Conservation (phyloP, 1,139 yeast species). For the Pneumocystis wakefieldiae region DNA sequence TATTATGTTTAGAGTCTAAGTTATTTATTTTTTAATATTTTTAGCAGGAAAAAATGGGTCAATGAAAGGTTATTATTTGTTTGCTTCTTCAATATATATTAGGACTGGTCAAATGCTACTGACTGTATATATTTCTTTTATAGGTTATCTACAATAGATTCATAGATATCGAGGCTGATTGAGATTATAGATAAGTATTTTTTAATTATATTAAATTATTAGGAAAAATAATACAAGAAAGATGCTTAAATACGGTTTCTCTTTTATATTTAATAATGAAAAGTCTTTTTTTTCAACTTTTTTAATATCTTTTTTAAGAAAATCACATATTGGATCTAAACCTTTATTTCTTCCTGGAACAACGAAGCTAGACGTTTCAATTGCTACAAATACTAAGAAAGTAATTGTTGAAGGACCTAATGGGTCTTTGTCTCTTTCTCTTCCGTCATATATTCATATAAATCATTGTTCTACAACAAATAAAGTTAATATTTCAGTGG, state of each 20-base stretch:
- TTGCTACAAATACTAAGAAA: not conserved
- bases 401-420: not conserved
- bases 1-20: no score
- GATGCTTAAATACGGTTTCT: not conserved
- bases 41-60: no score
- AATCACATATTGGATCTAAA: not conserved
- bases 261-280: not conserved
- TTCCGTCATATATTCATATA: not conserved
- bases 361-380: not conserved
- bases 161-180: no score
- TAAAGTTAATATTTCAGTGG: constrained; percentile 26
- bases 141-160: no score
- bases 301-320: not conserved
- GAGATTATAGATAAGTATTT: no score
- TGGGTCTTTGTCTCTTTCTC: not conserved
- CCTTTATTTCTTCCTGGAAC: not conserved
- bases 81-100: no score
- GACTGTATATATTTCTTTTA: no score
- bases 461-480: constrained; percentile 7
- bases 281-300: not conserved
- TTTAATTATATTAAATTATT: no score
- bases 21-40: no score
- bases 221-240: not conserved
- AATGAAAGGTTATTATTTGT: no score
- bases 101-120: no score